Conservation (phyloP, 805 yeast species). For the Kodamaea kakaduensis region DNA sequence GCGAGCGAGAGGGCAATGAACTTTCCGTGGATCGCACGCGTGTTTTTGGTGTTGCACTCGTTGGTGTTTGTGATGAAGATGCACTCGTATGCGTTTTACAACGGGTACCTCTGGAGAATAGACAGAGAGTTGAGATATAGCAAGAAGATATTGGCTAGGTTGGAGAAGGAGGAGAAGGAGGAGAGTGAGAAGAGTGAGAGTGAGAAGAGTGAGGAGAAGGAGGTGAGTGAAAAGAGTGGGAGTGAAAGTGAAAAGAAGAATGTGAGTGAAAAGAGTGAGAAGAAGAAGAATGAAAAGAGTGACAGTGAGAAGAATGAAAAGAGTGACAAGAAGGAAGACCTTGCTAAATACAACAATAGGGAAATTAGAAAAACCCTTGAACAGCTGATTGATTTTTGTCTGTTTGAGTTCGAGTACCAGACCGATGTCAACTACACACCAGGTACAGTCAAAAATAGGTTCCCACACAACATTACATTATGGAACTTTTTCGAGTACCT, state of each 20-base stretch:
- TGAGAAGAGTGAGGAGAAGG: neutral
- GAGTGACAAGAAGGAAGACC: neutral
- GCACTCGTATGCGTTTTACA: constrained; percentile 90
- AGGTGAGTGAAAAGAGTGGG: neutral
- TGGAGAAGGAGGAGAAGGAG: neutral
- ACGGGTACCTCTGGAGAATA: constrained; percentile 81
- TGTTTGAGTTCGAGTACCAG: constrained; percentile 64
- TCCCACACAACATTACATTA: constrained; percentile 71
- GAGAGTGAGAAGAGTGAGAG: neutral
- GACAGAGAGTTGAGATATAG: constrained; percentile 52
- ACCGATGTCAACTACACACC: constrained; percentile 23
- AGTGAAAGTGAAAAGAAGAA: too few species aligned
- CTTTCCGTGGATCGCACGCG: constrained; percentile 88
- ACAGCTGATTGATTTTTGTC: constrained; percentile 62
- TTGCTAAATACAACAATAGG: neutral
- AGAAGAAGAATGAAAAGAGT: neutral
- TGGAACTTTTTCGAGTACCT: constrained; percentile 70
- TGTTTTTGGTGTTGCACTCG: constrained; percentile 78
- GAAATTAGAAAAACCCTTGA: constrained; percentile 10
- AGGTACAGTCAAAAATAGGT: constrained; percentile 24
- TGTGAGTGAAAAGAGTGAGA: too few species aligned
- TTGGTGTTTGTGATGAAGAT: constrained; percentile 89
- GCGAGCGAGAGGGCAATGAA: constrained; percentile 45
- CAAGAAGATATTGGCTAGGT: constrained; percentile 31
- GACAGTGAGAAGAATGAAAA: neutral